Conservation (phyloP, 2,329 filamentous ascomycete genomes). For the Mariannaea sp. region DNA sequence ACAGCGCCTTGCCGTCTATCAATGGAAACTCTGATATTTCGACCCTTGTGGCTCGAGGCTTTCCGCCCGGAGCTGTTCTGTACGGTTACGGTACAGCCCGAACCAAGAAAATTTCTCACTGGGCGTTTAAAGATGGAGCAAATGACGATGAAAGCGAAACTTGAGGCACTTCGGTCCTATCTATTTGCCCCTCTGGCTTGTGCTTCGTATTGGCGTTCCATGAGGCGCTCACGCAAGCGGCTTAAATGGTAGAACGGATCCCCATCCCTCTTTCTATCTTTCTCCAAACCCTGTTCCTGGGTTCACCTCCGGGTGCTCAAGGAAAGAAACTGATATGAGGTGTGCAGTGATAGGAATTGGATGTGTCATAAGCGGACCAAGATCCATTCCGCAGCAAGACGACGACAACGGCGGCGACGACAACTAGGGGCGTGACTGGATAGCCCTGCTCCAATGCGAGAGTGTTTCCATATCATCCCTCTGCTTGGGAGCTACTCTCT, state of each 20-base stretch:
- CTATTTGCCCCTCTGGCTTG: background rate
- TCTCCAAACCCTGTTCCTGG: background rate
- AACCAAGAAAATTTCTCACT: too few relatives aligned
- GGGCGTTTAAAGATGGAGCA: too few relatives aligned
- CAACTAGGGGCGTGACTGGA: conserved; percentile 1
- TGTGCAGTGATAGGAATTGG: conserved; percentile 12
- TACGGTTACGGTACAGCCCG: conserved; percentile 4
- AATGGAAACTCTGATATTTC: conserved; percentile 17
- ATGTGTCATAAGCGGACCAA: background rate
- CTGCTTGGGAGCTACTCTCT: too few relatives aligned
- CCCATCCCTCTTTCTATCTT: conserved; percentile 1
- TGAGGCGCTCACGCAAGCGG: background rate
- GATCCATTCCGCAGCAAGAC: too few relatives aligned
- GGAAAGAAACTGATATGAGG: conserved; percentile 8
- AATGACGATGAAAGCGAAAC: background rate
- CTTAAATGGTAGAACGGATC: background rate
- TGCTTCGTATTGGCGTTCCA: too few relatives aligned
- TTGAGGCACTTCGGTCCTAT: background rate
- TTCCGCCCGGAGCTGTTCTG: conserved; percentile 23
- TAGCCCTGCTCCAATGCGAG: background rate
- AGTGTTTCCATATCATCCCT: conserved; percentile 6
- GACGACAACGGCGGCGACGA: too few relatives aligned
- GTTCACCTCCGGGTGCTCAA: background rate
- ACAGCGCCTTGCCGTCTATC: conserved; percentile 11
- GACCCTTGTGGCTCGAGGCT: conserved; percentile 24